These are phyloP conservation scores for Biscogniauxia mediterranea DNA, from an alignment of 2,329 filamentous ascomycete species.

Conservation along the genomic window DNA sequence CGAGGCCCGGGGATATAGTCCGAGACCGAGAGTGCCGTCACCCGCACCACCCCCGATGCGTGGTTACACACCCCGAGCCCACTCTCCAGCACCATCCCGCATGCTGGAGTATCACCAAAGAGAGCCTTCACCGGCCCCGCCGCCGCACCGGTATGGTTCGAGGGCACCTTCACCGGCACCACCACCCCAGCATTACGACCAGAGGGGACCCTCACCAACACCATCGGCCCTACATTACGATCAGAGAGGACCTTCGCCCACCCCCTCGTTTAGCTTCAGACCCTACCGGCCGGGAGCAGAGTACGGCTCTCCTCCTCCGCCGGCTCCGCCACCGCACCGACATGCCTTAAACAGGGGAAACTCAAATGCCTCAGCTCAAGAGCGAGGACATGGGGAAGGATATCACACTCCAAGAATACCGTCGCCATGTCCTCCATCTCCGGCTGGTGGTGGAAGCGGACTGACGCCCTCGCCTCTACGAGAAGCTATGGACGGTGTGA, in stretches of 20 bases:
- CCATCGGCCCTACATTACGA: slow-evolving; percentile 28
- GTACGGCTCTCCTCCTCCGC: slow-evolving; percentile 67
- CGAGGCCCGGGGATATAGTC: slow-evolving; percentile 20
- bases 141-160: slow-evolving; percentile 32
- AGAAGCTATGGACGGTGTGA: slow-evolving; percentile 97
- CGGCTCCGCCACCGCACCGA: slow-evolving; percentile 80
- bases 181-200: slow-evolving; percentile 23
- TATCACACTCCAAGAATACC: slow-evolving; percentile 56
- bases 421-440: slow-evolving; percentile 68
- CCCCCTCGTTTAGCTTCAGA: slow-evolving; percentile 39
- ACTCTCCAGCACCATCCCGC: slow-evolving; percentile 37
- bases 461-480: slow-evolving; percentile 88
- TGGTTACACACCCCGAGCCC: slow-evolving; percentile 27
- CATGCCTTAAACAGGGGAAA: slow-evolving; percentile 44
- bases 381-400: slow-evolving; percentile 34
- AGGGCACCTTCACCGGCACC: slow-evolving; percentile 38
- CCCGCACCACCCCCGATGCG: slow-evolving; percentile 30
- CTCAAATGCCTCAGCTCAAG: slow-evolving; percentile 39
- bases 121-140: slow-evolving; percentile 39
- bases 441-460: slow-evolving; percentile 53
- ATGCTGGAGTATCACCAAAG: slow-evolving; percentile 34
- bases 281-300: slow-evolving; percentile 34
- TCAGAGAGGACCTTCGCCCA: slow-evolving; percentile 38
- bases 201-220: slow-evolving; percentile 40
- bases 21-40: slow-evolving; percentile 26